phyloP scores from a whole-genome alignment of 1,284 basidiomycete genomes.

The Trametes versicolor region DNA sequence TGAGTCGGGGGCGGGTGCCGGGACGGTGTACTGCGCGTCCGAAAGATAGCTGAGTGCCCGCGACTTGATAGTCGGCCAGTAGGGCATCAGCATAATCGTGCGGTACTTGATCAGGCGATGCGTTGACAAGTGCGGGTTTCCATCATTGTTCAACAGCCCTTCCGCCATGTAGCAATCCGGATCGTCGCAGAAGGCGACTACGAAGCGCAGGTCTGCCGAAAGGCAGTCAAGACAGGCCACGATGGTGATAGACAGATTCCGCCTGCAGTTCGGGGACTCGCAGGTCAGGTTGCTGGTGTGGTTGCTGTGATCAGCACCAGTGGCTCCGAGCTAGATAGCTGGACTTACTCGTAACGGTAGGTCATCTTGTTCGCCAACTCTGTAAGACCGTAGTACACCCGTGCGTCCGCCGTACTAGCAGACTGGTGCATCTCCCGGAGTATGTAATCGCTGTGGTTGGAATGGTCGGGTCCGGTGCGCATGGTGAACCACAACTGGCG shows the following conservation, averaged over 20 bases:
- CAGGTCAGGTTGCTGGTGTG: neutral
- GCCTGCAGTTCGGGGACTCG: neutral
- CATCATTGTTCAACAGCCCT: neutral
- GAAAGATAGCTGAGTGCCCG: neutral
- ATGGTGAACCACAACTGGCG: slow-evolving; percentile 5
- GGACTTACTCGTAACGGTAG: slow-evolving; percentile 4
- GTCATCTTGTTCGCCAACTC: neutral
- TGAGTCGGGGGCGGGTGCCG: no score
- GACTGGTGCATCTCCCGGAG: slow-evolving; percentile 1
- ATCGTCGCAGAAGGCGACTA: slow-evolving; percentile 11
- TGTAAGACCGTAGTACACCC: slow-evolving; percentile 5
- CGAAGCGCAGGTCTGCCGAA: neutral
- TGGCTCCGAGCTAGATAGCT: neutral
- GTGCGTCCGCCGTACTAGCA: slow-evolving; percentile 4
- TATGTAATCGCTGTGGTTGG: neutral
- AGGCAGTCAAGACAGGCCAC: slow-evolving; percentile 8
- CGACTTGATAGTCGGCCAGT: neutral
- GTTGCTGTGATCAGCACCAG: no score
- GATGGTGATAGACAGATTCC: neutral
- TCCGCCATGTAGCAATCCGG: slow-evolving; percentile 3
- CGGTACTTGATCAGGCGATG: slow-evolving; percentile 9
- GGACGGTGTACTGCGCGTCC: neutral
- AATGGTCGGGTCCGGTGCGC: neutral
- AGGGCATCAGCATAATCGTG: slow-evolving; percentile 3
- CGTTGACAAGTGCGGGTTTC: neutral